Conservation (phyloP, 805 yeast genomes). For the Teunomyces atbi region DNA sequence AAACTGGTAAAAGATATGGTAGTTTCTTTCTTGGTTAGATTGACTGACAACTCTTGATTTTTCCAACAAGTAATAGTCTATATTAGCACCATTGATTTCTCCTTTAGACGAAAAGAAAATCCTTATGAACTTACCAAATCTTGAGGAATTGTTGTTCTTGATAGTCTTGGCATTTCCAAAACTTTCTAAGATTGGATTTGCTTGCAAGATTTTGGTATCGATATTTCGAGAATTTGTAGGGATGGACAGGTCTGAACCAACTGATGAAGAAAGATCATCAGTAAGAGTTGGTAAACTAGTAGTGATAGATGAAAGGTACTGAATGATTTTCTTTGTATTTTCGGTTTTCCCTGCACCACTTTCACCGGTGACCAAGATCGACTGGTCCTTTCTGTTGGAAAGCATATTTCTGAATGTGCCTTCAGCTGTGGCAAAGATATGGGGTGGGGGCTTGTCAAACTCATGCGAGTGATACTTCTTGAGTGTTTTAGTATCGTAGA, state of each 20-base stretch:
- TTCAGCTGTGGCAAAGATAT: slow-evolving; percentile 87
- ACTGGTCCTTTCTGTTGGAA: slow-evolving; percentile 71
- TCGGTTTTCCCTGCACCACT: slow-evolving; percentile 99
- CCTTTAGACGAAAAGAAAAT: slow-evolving; percentile 69
- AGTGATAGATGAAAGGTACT: slow-evolving; percentile 81
- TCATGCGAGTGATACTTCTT: slow-evolving; percentile 49
- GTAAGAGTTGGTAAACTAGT: slow-evolving; percentile 14
- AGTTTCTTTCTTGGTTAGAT: slow-evolving; percentile 76
- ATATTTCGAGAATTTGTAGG: slow-evolving; percentile 42
- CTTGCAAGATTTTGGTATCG: slow-evolving; percentile 84
- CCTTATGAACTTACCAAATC: slow-evolving; percentile 95
- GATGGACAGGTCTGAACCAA: not conserved
- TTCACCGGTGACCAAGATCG: slow-evolving; percentile 96
- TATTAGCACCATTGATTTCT: slow-evolving; percentile 80
- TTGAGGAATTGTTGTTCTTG: slow-evolving; percentile 88
- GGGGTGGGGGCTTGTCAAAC: slow-evolving; percentile 59
- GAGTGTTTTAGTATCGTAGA: slow-evolving; percentile 62
- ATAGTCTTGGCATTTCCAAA: slow-evolving; percentile 98
- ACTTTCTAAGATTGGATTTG: slow-evolving; percentile 93
- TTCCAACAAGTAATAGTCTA: slow-evolving; percentile 91
- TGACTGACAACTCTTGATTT: slow-evolving; percentile 89
- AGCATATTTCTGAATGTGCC: slow-evolving; percentile 77
- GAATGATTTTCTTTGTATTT: slow-evolving; percentile 91
- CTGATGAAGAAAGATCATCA: slow-evolving; percentile 9
- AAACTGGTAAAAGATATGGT: slow-evolving; percentile 90